Percentiles rank a stretch among this genome's conserved stretches.
Evolutionary conservation across 768 basidiomycete genomes (phyloP).

Genomic region (Exsudoporus frostii): DNA sequence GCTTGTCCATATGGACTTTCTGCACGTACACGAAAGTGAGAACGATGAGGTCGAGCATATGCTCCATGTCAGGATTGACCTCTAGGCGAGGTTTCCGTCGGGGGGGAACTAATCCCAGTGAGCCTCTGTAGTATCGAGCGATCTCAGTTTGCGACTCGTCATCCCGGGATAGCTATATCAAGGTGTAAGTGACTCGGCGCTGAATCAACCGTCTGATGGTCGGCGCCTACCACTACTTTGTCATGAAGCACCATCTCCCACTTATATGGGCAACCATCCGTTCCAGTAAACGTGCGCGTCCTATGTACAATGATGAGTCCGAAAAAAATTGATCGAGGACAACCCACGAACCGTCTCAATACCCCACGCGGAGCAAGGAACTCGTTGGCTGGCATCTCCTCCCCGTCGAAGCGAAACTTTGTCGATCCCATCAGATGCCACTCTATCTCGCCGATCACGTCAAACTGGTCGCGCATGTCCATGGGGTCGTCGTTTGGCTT

Average conservation of each 20-base stretch:
- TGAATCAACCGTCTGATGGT: background rate
- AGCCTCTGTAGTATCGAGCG: constrained; percentile 19
- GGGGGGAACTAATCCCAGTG: constrained; percentile 18
- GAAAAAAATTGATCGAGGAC: background rate
- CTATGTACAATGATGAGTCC: background rate
- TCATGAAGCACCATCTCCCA: constrained; percentile 26
- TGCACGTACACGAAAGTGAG: constrained; percentile 34
- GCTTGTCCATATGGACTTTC: constrained; percentile 28
- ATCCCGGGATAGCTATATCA: constrained; percentile 19
- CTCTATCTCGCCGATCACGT: constrained; percentile 33
- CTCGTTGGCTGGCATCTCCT: constrained; percentile 22
- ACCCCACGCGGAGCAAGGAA: constrained; percentile 27
- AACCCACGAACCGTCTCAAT: constrained; percentile 18
- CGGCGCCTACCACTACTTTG: constrained; percentile 10
- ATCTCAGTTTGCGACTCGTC: constrained; percentile 13
- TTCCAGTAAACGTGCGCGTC: constrained; percentile 32
- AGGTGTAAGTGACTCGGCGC: background rate
- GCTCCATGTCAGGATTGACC: constrained; percentile 16
- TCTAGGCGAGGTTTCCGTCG: constrained; percentile 18
- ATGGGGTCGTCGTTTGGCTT: constrained; percentile 16
- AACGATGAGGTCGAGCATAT: constrained; percentile 28
- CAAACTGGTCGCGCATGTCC: constrained; percentile 31
- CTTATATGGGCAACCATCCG: constrained; percentile 32
- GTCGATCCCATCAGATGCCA: constrained; percentile 32
- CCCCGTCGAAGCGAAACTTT: constrained; percentile 28